Base-by-base conservation (phyloP, 1,284 basidiomycete genomes). In the Naganishia cerealis region DNA sequence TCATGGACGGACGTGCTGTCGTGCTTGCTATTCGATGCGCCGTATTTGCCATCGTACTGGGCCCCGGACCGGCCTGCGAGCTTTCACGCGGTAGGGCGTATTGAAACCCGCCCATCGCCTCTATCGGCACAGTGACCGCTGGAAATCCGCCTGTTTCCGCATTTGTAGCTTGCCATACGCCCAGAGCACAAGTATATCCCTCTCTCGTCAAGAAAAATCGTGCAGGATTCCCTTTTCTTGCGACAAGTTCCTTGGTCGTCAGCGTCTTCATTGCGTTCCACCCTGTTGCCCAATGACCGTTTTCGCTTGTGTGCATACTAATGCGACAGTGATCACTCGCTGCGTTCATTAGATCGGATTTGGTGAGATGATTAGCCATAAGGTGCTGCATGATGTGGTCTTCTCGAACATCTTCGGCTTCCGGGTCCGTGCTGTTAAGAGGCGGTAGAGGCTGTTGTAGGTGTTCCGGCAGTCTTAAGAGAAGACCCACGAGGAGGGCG, bases 241-340 rank as follows among this genome's bases (percentile, higher is more conserved):
- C 74, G 5, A 79, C 76, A 69, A 78, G 78, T 6, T 77, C 77
- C 66, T 75, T 79, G 46, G 70, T 72, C 3, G 77, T 69, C 57
- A 81, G 69, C 9, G 77, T 77, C 71, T 79, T 80, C 76, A 79
- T 78, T 8, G 73, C 72, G 54, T 67, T 75, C 79, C 79, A 81
- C 16, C 79, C 79, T 0, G 78, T 80, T 38, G 73, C 74, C 65
- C 75, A 77, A 0, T 71, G 73, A 0, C 79, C 79, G 53, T 74
- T 76, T 65, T 79, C 78, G 16, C 72, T 69, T 48, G 77, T 75
- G 24, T 76, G 75, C 66, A 78, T 80, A 57, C 75, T 76, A 24
- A 71, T 61, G 48, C 77, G 76, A 40, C 74, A 77, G 69, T 75
- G 77, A 6, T 72, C 71, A 61, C 78, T 76, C 9, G 76, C 77